Evolutionary conservation across 345 rosid species (phyloP).

Genomic region (Syzygium aromaticum): DNA sequence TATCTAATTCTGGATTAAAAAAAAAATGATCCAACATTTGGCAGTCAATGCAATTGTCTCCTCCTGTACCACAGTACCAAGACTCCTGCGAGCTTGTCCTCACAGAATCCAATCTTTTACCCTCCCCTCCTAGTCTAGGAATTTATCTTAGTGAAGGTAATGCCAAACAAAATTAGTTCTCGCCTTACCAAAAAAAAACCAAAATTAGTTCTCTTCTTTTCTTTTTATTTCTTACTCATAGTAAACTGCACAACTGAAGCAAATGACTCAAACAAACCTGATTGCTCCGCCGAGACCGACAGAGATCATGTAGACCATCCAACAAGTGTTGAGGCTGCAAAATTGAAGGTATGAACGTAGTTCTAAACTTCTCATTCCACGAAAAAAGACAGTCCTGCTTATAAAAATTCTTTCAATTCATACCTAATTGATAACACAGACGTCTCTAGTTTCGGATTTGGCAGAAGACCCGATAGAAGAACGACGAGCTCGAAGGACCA

Average conservation of each 20-base stretch:
- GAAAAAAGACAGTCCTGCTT: neutral
- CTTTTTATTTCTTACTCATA: neutral
- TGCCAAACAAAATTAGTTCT: neutral
- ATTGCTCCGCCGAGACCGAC: conserved; percentile 61
- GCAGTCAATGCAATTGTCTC: neutral
- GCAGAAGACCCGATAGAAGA: conserved; percentile 1
- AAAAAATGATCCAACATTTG: neutral
- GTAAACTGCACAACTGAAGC: neutral
- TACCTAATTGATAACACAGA: conserved; percentile 9
- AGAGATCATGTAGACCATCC: conserved; percentile 64
- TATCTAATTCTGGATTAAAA: neutral
- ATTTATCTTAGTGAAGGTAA: neutral
- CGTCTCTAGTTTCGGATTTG: conserved; percentile 10
- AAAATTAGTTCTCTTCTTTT: neutral
- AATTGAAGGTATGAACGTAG: neutral
- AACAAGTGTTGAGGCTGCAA: conserved; percentile 56
- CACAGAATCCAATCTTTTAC: neutral
- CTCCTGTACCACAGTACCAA: neutral
- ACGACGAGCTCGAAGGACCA: conserved; percentile 15
- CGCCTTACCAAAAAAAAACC: too few relatives aligned
- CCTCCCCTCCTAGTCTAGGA: neutral
- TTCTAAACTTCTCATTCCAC: neutral
- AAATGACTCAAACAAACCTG: conserved; percentile 23
- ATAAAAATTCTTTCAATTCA: neutral
- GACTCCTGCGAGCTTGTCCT: neutral